phyloP scores from a whole-genome alignment of 1,284 basidiomycete species.

The Naganishia liquefaciens region DNA sequence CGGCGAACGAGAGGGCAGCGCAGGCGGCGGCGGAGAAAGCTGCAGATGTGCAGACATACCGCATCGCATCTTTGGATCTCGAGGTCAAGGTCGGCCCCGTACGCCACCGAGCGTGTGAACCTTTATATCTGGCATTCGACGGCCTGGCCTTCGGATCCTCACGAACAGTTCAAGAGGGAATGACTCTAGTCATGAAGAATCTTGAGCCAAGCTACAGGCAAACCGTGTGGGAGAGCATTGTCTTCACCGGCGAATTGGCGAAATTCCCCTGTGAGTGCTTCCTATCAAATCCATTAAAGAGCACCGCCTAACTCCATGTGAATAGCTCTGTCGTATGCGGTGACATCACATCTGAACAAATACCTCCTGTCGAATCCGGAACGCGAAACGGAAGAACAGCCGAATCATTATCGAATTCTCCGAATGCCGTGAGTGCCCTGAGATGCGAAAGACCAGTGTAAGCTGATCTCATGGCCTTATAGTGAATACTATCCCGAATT shows the following conservation, averaged over 20 bases:
- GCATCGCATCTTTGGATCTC: conserved; percentile 69
- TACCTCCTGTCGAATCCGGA: conserved; percentile 68
- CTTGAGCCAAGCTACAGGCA: conserved; percentile 60
- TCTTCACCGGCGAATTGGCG: conserved; percentile 78
- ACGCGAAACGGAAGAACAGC: conserved; percentile 58
- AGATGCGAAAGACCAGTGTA: neutral
- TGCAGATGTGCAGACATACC: conserved; percentile 54
- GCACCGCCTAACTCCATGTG: neutral
- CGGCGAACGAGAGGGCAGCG: conserved; percentile 71
- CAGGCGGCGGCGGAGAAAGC: conserved; percentile 40
- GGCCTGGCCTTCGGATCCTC: conserved; percentile 52
- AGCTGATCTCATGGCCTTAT: neutral
- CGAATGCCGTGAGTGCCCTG: conserved; percentile 62
- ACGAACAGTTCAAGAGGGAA: conserved; percentile 57
- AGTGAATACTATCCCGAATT: conserved; percentile 87
- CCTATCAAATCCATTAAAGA: neutral
- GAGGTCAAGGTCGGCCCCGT: conserved; percentile 79
- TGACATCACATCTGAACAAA: conserved; percentile 72
- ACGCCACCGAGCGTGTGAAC: conserved; percentile 85
- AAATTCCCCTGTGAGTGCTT: conserved; percentile 70
- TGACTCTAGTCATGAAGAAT: conserved; percentile 46
- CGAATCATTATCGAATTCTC: conserved; percentile 66
- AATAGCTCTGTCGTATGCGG: conserved; percentile 58
- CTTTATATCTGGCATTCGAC: conserved; percentile 61
- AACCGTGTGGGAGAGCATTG: conserved; percentile 75